Evolutionary conservation across 306 rosid species (phyloP), one percentile per base, ranked within the genome.

Genomic region (Pterocarpus macrocarpus): DNA sequence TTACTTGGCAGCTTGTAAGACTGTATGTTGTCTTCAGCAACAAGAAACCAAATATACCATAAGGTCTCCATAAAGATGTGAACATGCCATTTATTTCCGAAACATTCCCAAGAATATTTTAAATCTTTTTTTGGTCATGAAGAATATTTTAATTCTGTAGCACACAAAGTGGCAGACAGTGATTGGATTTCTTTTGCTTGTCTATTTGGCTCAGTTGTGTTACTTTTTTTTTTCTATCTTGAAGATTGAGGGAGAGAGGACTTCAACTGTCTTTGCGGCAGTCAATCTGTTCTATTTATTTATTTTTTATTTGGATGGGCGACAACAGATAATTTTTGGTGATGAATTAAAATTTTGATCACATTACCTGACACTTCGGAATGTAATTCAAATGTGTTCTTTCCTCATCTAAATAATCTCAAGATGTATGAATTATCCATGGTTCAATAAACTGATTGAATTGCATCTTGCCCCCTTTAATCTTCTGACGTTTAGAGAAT

Each of bases 41-140:
- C 43, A 88, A 88, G 90, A 73, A 88, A 88, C 77, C 66, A 78
- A 79, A 79, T 79, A 81, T 81, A 52, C 78, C 79, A 77, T 57
- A 34, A 41, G 50, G 5, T 33, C 10, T 55, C 33, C 47, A 41
- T 2, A 39, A 63, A 39, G 14, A 55, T 63, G 36, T 77, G 73
- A 65, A 64, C 49, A 30, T 36, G 62, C 8, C 55, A n/a, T 17
- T 52, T 39, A 6, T 34, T 22, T 75, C 39, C 45, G 4, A 56
- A 74, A 73, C 52, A 55, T 73, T 79, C 49, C 28, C 45, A 14
- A 64, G 30, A 13, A 50, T 45, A 55, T 66, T 22, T 22, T 22
- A 22, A 22, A 22, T 22, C 28, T 22, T 22, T 22, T 22, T 22
- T 22, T 0, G 28, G 28, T 22, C 28, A 22, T 22, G 28, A 14